Percentiles rank a stretch among this genome's conserved stretches.
Evolutionary conservation across 2,329 filamentous ascomycete species (phyloP).

Genomic region (Ophiognomonia clavigignenti-juglandacearum): DNA sequence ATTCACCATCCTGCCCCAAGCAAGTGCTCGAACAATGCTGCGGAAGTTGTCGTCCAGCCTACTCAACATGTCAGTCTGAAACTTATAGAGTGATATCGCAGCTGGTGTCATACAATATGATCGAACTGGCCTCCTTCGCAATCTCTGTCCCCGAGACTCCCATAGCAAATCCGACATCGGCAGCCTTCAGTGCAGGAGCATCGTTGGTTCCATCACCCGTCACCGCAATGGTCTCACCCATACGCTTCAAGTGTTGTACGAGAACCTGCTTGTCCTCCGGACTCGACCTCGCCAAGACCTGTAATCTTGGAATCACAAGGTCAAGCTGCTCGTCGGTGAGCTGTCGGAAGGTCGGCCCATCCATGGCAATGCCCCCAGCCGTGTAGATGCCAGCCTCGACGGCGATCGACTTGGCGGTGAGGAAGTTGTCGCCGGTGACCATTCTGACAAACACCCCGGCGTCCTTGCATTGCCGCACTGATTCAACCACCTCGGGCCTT

Average conservation of each 20-base stretch:
- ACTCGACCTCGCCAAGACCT: constrained; percentile 69
- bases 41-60: constrained; percentile 64
- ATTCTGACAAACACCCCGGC: constrained; percentile 78
- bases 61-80: no score
- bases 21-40: constrained; percentile 61
- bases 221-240: constrained; percentile 74
- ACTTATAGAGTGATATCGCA: no score
- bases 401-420: constrained; percentile 75
- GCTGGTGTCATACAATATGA: no score
- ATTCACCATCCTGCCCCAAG: constrained; percentile 70
- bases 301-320: constrained; percentile 62
- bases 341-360: constrained; percentile 74
- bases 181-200: constrained; percentile 59
- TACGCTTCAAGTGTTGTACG: constrained; percentile 65
- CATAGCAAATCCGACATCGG: constrained; percentile 66
- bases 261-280: constrained; percentile 73
- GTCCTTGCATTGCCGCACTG: constrained; percentile 66
- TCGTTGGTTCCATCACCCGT: constrained; percentile 71
- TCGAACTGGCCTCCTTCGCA: constrained; percentile 63
- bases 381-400: constrained; percentile 73
- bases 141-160: constrained; percentile 63
- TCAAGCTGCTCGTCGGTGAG: constrained; percentile 61
- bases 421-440: constrained; percentile 79
- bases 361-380: constrained; percentile 65
- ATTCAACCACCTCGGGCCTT: constrained; percentile 67